Conservation (phyloP, 2,329 filamentous ascomycete species). For the Thelonectria blattea region DNA sequence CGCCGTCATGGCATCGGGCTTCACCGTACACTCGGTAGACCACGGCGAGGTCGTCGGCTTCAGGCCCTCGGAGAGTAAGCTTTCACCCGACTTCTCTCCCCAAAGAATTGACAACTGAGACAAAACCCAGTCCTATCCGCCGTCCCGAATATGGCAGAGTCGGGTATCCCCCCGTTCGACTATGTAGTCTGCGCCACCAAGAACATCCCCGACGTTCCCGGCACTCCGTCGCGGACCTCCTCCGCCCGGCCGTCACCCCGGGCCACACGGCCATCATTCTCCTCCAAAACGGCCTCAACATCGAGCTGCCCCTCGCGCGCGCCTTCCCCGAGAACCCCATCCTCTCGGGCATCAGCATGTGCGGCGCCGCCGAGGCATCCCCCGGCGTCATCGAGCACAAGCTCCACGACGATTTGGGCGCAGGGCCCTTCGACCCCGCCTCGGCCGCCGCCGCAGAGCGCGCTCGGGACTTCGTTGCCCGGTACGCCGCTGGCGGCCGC, state of each 20-base stretch:
- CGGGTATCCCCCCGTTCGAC: conserved; percentile 28
- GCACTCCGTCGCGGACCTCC: conserved; percentile 26
- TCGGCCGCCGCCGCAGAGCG: conserved; percentile 21
- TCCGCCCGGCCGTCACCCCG: conserved; percentile 31
- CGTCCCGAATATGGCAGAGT: conserved; percentile 29
- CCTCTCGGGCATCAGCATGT: conserved; percentile 36
- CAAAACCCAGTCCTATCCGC: conserved; percentile 25
- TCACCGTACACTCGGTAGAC: conserved; percentile 35
- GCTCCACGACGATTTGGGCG: conserved; percentile 29
- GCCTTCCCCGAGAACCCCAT: conserved; percentile 31
- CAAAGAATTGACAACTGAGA: neutral
- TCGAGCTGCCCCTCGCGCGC: conserved; percentile 28
- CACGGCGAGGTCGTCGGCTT: conserved; percentile 30
- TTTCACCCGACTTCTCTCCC: neutral
- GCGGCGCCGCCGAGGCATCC: conserved; percentile 34
- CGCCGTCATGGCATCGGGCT: conserved; percentile 30
- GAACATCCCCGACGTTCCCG: conserved; percentile 31
- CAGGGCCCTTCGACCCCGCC: conserved; percentile 26
- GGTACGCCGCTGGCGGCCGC: conserved; percentile 30
- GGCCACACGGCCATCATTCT: conserved; percentile 31
- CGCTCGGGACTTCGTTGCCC: conserved; percentile 31
- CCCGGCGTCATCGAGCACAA: conserved; percentile 33
- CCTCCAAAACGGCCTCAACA: conserved; percentile 37
- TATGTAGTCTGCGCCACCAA: conserved; percentile 36
- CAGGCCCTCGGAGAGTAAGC: conserved; percentile 31